phyloP scores from a whole-genome alignment of 1,284 basidiomycete species.

The Cystobasidium slooffiae region DNA sequence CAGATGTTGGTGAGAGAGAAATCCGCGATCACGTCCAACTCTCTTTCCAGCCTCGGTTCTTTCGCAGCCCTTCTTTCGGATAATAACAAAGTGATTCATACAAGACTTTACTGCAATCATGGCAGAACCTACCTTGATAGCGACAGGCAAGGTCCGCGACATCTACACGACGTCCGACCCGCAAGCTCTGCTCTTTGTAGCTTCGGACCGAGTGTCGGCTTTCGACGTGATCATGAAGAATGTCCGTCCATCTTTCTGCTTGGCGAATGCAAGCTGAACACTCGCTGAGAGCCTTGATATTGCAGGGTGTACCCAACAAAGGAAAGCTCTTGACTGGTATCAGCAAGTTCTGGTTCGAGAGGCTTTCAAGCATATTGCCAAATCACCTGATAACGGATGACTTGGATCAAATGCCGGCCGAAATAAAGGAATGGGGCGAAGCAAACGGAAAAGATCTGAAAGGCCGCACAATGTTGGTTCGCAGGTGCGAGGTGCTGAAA shows the following conservation, averaged over 20 bases:
- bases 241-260: constrained; percentile 62
- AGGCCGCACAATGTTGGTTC: constrained; percentile 88
- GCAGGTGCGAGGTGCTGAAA: constrained; percentile 84
- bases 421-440: constrained; percentile 66
- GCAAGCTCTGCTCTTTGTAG: constrained; percentile 84
- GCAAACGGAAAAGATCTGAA: constrained; percentile 64
- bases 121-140: constrained; percentile 63
- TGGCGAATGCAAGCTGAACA: not conserved
- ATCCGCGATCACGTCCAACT: constrained; percentile 13
- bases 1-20: constrained; percentile 1
- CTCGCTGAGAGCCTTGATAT: constrained; percentile 12
- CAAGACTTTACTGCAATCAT: not conserved
- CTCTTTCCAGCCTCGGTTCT: too few species aligned
- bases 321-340: constrained; percentile 87
- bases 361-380: constrained; percentile 66
- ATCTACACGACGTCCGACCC: constrained; percentile 72
- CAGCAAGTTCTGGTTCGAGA: constrained; percentile 94
- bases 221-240: constrained; percentile 94
- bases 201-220: constrained; percentile 93
- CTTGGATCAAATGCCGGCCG: constrained; percentile 73
- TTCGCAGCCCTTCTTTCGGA: too few species aligned
- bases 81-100: not conserved
- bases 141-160: constrained; percentile 90
- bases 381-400: constrained; percentile 79
- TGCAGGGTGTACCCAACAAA: constrained; percentile 89